A percentile compares a stretch with the other conserved stretches of the same genome.
These are phyloP conservation scores for Lichtheimia corymbifera DNA, from an alignment of 371 early-diverging fungal genomes.

Conservation along the genomic window DNA sequence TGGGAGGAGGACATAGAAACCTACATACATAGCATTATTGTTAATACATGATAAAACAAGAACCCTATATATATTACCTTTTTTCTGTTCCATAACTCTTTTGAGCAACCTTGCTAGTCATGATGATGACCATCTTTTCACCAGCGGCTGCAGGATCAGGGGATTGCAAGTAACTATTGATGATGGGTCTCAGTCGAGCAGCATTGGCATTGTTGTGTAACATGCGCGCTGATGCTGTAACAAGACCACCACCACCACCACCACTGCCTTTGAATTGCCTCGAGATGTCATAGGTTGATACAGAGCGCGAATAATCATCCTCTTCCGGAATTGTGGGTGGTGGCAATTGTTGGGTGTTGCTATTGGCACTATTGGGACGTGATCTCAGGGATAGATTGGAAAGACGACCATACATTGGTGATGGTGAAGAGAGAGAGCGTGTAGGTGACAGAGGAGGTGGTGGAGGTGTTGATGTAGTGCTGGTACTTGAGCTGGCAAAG, in stretches of 20 bases:
- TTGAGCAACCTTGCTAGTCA: slow-evolving; percentile 83
- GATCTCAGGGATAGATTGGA: slow-evolving; percentile 6
- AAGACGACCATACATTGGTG: slow-evolving; percentile 22
- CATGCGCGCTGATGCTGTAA: slow-evolving; percentile 22
- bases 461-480: slow-evolving; percentile 16
- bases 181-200: slow-evolving; percentile 27
- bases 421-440: slow-evolving; percentile 21
- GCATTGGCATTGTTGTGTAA: slow-evolving; percentile 20
- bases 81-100: slow-evolving; percentile 87
- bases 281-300: not conserved
- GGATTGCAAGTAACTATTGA: slow-evolving; percentile 43
- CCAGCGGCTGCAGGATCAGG: slow-evolving; percentile 65
- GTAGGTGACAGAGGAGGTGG: slow-evolving; percentile 25
- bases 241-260: not conserved
- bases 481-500: slow-evolving; percentile 11
- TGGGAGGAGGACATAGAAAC: slow-evolving; percentile 84
- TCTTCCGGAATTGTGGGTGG: slow-evolving; percentile 7
- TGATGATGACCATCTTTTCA: slow-evolving; percentile 70
- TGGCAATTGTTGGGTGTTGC: not conserved
- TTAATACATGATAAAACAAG: slow-evolving; percentile 3
- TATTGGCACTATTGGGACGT: not conserved
- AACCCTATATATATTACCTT: slow-evolving; percentile 39
- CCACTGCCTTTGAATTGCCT: slow-evolving; percentile 13
- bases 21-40: slow-evolving; percentile 21
- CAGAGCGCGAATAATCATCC: not conserved